Percentiles rank a stretch among this genome's conserved stretches.
These are phyloP conservation scores for Paecilomyces fulvus DNA, from an alignment of 2,329 filamentous ascomycete genomes.

Conservation along the genomic window DNA sequence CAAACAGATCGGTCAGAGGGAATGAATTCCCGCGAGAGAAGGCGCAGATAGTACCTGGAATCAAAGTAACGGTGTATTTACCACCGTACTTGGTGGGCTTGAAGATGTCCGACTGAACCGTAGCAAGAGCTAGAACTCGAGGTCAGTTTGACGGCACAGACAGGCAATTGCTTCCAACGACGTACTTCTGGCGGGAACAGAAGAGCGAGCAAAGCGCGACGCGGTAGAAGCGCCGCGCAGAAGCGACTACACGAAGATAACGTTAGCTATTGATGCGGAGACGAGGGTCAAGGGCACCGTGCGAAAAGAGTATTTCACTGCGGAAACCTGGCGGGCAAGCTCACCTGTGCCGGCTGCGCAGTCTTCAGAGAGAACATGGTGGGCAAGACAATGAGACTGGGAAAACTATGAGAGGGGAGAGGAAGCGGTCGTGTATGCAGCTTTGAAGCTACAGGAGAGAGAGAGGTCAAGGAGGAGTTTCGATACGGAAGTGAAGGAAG, in stretches of 20 bases:
- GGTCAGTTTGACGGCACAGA: conserved; percentile 2
- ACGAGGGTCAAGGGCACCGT: conserved; percentile 36
- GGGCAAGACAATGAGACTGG: conserved; percentile 10
- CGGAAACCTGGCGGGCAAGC: conserved; percentile 5
- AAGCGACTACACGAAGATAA: conserved; percentile 43
- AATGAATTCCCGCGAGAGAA: background rate
- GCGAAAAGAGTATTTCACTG: background rate
- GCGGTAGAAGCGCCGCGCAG: conserved; percentile 46
- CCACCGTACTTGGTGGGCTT: conserved; percentile 98
- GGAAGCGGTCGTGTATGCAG: conserved; percentile 5
- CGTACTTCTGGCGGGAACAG: conserved; percentile 49
- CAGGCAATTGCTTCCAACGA: conserved; percentile 5
- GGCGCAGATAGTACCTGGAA: conserved; percentile 62
- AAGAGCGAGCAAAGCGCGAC: conserved; percentile 40
- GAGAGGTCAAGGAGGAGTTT: conserved; percentile 3
- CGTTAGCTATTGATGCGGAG: conserved; percentile 35
- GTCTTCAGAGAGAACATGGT: conserved; percentile 33
- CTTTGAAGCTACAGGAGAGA: conserved; percentile 4
- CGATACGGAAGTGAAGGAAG: conserved; percentile 6
- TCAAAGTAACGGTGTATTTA: conserved; percentile 98
- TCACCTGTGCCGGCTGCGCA: conserved; percentile 34
- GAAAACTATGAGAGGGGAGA: conserved; percentile 2
- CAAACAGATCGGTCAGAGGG: background rate
- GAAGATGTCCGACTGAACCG: conserved; percentile 90
- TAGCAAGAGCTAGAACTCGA: conserved; percentile 55